Conservation (phyloP, 768 basidiomycete genomes). For the Suillus weaverae region DNA sequence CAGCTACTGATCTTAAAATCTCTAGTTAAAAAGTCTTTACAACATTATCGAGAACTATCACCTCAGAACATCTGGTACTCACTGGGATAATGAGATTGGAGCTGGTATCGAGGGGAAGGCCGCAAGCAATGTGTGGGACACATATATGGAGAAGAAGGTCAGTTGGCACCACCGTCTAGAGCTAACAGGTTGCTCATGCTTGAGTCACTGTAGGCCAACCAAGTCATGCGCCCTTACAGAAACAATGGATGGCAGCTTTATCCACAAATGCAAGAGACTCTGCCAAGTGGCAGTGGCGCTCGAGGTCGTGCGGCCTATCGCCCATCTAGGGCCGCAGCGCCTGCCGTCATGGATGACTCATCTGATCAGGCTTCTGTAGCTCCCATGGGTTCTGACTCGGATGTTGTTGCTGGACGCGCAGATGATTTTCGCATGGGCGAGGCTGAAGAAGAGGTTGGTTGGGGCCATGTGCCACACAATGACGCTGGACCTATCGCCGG, state of each 20-base stretch:
- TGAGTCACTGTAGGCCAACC: no score
- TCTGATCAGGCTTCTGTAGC: no score
- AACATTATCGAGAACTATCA: not conserved
- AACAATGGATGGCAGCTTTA: not conserved
- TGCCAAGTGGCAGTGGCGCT: not conserved
- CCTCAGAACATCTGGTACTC: not conserved
- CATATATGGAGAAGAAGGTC: not conserved
- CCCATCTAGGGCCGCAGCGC: not conserved
- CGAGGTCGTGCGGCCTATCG: not conserved
- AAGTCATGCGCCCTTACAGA: not conserved
- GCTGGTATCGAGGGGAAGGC: not conserved
- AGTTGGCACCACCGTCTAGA: not conserved
- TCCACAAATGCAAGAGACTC: not conserved
- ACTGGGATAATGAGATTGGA: not conserved
- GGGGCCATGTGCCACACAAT: no score
- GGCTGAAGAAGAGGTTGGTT: no score
- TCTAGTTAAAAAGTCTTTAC: not conserved
- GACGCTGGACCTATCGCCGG: no score
- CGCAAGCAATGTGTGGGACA: not conserved
- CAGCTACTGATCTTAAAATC: no score
- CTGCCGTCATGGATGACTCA: no score
- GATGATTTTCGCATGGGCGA: no score
- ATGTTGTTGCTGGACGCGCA: no score
- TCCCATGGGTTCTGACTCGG: no score
- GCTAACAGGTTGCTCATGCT: not conserved